phyloP scores from a whole-genome alignment of 2,329 filamentous ascomycete genomes.

The Sclerotinia minor region DNA sequence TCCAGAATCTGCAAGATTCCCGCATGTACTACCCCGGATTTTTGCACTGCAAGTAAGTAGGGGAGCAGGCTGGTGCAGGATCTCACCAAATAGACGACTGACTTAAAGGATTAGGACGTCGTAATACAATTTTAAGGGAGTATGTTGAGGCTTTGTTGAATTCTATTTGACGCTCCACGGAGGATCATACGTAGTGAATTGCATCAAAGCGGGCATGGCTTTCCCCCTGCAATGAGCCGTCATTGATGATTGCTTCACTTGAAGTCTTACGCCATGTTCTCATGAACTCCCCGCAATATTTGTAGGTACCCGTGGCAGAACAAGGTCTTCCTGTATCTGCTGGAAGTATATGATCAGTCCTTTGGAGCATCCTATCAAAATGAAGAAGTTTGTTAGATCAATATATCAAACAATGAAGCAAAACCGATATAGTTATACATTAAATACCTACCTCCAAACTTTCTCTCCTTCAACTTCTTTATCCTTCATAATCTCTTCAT shows the following conservation, averaged over 20 bases:
- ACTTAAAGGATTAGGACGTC: neutral
- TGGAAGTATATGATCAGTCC: constrained; percentile 15
- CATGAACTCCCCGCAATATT: constrained; percentile 7
- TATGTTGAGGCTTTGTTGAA: constrained; percentile 8
- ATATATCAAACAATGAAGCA: neutral
- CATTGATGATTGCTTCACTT: constrained; percentile 22
- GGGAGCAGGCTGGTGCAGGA: constrained; percentile 28
- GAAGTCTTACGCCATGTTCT: constrained; percentile 21
- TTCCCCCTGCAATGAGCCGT: constrained; percentile 23
- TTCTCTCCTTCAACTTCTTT: neutral
- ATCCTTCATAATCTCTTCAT: neutral
- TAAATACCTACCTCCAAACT: no score
- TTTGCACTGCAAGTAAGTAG: constrained; percentile 22
- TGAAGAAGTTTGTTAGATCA: neutral
- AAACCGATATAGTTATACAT: neutral
- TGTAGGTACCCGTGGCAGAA: constrained; percentile 13
- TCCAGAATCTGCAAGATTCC: constrained; percentile 29
- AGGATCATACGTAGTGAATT: constrained; percentile 13
- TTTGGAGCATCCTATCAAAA: neutral
- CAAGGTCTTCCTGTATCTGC: constrained; percentile 1
- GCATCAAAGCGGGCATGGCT: constrained; percentile 12
- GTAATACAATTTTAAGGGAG: constrained; percentile 3
- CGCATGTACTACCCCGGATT: constrained; percentile 27
- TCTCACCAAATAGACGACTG: constrained; percentile 27
- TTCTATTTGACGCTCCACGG: constrained; percentile 2